Evolutionary conservation across 495 filamentous ascomycete genomes (phyloP).

Genomic region (Staphylotrichum longicolle): DNA sequence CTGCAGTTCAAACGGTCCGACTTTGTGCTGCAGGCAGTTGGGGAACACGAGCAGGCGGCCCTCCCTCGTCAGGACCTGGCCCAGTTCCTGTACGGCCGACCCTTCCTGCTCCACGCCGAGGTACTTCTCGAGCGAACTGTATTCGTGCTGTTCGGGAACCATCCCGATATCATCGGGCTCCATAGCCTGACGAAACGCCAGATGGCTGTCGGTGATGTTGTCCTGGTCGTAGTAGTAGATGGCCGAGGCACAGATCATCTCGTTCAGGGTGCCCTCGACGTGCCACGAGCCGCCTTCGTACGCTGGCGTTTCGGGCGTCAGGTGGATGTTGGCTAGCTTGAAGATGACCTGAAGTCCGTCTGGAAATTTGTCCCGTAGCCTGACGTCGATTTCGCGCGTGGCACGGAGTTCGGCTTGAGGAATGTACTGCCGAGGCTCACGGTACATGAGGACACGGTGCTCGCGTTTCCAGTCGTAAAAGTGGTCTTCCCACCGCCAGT

Average conservation of each 20-base stretch:
- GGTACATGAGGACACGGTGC: slow-evolving; percentile 23
- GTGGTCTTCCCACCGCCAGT: slow-evolving; percentile 15
- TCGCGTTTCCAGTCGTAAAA: slow-evolving; percentile 16
- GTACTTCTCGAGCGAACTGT: slow-evolving; percentile 20
- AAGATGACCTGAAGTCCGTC: slow-evolving; percentile 58
- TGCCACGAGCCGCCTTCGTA: slow-evolving; percentile 42
- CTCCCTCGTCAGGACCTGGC: slow-evolving; percentile 35
- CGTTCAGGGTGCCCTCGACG: slow-evolving; percentile 56
- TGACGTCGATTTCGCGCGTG: background rate
- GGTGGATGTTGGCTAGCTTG: slow-evolving; percentile 60
- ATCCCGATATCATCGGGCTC: slow-evolving; percentile 18
- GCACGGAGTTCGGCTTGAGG: slow-evolving; percentile 12
- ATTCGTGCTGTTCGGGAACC: slow-evolving; percentile 26
- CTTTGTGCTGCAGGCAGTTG: slow-evolving; percentile 50
- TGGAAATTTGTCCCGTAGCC: slow-evolving; percentile 17
- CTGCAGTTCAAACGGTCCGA: slow-evolving; percentile 47
- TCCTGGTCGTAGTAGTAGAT: slow-evolving; percentile 61
- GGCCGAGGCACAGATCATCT: slow-evolving; percentile 57
- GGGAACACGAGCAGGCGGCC: slow-evolving; percentile 43
- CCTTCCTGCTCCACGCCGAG: slow-evolving; percentile 25
- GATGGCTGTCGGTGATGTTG: slow-evolving; percentile 56
- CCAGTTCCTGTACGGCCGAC: slow-evolving; percentile 34
- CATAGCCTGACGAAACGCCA: slow-evolving; percentile 50
- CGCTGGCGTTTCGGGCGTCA: slow-evolving; percentile 55
- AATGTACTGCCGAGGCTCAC: slow-evolving; percentile 24